Base-by-base conservation (phyloP, 2,329 filamentous ascomycete species). In the Aureobasidium uvarum region DNA sequence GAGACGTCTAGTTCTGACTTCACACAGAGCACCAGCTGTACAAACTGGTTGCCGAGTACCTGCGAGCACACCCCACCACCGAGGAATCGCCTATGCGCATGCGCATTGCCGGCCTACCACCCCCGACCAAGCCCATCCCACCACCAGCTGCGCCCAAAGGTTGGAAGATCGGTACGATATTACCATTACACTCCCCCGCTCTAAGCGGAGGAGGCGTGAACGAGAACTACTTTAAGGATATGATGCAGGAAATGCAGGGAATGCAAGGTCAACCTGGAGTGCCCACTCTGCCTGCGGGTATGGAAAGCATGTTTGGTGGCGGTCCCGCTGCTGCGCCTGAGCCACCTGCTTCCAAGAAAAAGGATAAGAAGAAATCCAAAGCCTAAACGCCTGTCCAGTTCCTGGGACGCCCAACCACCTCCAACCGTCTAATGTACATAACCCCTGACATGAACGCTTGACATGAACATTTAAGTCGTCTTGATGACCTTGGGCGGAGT, bases 141-240 rank as follows among this genome's bases (percentile, higher is more conserved):
- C 86, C 87, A 6, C 86, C 92, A 62, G 79, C 78, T 1, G 72
- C 81, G 33, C 95, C 95, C 20, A 84, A 90, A 62, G 94, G 94
- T 43, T 97, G 92, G 91, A 97, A 96, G 81, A 89, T 98, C 77
- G 87, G 86, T 68, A 86, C 85, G 67, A 86, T 96, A 66, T 75
- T 99, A 70, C 95, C 95, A 25, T 87, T 96, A 69, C 89, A 96
- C 74, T 96, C 90, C 68, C 88, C 93, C 0, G 95, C 92, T 20
- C 85, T 98, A 78, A 95, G 90, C 63, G 95, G 95, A 10, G 95
- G 95, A 13, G 95, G 95, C 41, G 91, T 98, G 13, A 93, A 87
- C 68, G 95, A 99, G 77, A 96, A 98, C 74, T 86, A 97, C 68
- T 87, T 98, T 73, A 92, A 95, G 81, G 93, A 97, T 71, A 96